These are phyloP conservation scores for Phalaenopsis aphrodite DNA, from an alignment of 106 monocot species.

Conservation along the genomic window DNA sequence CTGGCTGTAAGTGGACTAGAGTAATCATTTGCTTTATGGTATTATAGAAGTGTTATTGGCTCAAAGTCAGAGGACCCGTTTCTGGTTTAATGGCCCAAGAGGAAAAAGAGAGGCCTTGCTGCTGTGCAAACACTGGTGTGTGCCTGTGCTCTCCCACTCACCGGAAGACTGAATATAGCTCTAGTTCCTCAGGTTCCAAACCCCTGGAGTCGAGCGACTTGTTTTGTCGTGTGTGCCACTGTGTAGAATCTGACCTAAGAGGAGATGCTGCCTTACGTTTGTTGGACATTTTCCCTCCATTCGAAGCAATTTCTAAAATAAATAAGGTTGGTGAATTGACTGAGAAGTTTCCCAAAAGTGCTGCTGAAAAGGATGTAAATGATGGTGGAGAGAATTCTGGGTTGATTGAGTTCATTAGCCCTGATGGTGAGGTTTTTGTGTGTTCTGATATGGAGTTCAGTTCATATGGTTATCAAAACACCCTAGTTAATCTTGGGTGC, in stretches of 20 bases:
- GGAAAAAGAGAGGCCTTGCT: constrained; percentile 10
- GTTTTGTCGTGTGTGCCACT: constrained; percentile 92
- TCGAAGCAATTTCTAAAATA: constrained; percentile 15
- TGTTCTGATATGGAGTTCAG: constrained; percentile 80
- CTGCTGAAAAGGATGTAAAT: constrained; percentile 8
- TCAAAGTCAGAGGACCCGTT: not conserved
- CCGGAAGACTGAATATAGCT: constrained; percentile 2
- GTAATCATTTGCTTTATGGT: not conserved
- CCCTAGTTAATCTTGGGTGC: constrained; percentile 71
- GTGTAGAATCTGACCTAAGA: constrained; percentile 66
- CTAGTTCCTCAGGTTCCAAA: constrained; percentile 19
- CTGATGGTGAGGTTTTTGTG: constrained; percentile 82
- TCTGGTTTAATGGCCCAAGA: constrained; percentile 12
- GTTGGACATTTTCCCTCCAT: constrained; percentile 70
- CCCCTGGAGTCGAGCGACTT: constrained; percentile 17
- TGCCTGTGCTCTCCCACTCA: not conserved
- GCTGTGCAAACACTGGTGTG: not conserved
- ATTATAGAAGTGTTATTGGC: not conserved
- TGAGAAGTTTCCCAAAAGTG: constrained; percentile 8
- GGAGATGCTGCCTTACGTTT: constrained; percentile 68
- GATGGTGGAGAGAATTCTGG: constrained; percentile 11
- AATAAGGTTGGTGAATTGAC: constrained; percentile 10
- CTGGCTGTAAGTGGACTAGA: not conserved
- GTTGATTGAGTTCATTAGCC: constrained; percentile 69
- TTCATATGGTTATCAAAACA: constrained; percentile 38